These are phyloP conservation scores for Pyrus hybrid DNA, from an alignment of 331 rosid genomes.

Conservation along the genomic window DNA sequence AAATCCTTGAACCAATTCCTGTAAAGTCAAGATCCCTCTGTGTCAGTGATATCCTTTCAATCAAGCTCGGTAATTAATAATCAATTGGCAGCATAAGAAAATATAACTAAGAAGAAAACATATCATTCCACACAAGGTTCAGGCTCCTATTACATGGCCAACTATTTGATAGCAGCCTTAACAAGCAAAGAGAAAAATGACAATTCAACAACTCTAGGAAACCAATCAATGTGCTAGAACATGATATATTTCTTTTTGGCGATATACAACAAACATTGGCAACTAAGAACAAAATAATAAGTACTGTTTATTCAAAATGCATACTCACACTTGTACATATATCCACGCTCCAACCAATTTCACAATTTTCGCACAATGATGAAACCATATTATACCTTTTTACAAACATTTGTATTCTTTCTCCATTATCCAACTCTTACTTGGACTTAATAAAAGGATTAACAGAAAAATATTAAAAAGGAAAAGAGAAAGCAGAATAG, in stretches of 20 bases:
- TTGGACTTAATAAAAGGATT: neutral
- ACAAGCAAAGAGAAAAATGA: neutral
- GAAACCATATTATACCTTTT: neutral
- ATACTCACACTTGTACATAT: neutral
- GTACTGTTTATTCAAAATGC: neutral
- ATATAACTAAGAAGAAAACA: neutral
- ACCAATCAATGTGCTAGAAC: neutral
- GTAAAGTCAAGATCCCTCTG: constrained; percentile 8
- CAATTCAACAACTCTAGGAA: neutral
- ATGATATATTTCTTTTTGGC: neutral
- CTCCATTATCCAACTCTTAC: neutral
- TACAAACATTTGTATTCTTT: neutral
- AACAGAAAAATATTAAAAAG: neutral
- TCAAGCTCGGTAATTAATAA: neutral
- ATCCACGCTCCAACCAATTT: neutral
- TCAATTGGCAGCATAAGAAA: neutral
- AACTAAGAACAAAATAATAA: neutral
- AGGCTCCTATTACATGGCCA: neutral
- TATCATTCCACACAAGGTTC: neutral
- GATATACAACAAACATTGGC: neutral
- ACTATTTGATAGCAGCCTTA: neutral
- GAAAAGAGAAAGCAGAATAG: neutral
- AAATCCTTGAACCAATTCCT: constrained; percentile 89
- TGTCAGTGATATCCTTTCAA: neutral
- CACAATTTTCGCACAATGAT: neutral